phyloP scores from a whole-genome alignment of 257 asterid species.

The Petrea volubilis region DNA sequence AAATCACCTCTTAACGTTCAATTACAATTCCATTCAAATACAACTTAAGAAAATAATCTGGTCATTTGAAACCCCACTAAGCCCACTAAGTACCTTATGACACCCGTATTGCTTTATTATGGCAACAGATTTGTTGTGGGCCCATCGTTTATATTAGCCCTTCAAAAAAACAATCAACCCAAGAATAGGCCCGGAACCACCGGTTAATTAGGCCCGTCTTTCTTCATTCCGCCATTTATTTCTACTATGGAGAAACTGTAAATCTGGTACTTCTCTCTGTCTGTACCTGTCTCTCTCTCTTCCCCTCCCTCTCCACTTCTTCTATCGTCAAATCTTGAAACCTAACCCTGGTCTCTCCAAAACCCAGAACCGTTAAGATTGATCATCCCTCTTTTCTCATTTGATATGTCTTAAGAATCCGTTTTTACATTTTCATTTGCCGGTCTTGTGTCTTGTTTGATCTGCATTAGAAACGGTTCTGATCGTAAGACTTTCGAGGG shows the following conservation, averaged over 20 bases:
- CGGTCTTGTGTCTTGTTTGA: slow-evolving; percentile 21
- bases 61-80: too few relatives aligned
- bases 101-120: too few relatives aligned
- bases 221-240: slow-evolving; percentile 30
- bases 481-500: slow-evolving; percentile 30
- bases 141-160: too few relatives aligned
- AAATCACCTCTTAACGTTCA: too few relatives aligned
- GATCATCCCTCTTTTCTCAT: slow-evolving; percentile 13
- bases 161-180: too few relatives aligned
- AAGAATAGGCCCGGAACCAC: too few relatives aligned
- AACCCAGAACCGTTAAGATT: slow-evolving; percentile 34
- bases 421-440: neutral
- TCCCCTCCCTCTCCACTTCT: slow-evolving; percentile 23
- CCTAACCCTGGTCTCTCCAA: slow-evolving; percentile 38
- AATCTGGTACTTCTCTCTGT: slow-evolving; percentile 32
- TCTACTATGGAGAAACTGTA: slow-evolving; percentile 27
- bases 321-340: slow-evolving; percentile 36
- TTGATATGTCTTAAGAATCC: neutral
- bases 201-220: slow-evolving; percentile 33
- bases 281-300: neutral
- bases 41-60: too few relatives aligned
- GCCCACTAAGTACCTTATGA: too few relatives aligned
- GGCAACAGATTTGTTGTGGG: too few relatives aligned
- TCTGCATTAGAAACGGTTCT: slow-evolving; percentile 42
- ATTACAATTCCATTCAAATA: too few relatives aligned